Conservation (phyloP, 2,329 filamentous ascomycete genomes). For the Diaporthe sp. region DNA sequence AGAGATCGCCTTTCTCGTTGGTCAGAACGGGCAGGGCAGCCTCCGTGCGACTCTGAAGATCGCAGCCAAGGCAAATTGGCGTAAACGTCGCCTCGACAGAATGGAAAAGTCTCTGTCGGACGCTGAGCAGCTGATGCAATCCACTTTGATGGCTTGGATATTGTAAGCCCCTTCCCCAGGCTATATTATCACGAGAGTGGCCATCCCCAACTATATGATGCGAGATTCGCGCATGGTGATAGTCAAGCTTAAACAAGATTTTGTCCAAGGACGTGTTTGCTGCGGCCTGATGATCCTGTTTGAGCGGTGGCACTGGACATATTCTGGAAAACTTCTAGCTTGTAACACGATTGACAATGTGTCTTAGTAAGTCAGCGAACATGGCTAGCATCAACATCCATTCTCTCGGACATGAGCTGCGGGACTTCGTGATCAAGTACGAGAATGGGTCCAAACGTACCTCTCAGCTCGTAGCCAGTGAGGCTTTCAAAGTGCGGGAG, state of each 20-base stretch:
- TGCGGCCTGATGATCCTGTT: background rate
- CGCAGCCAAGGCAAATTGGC: background rate
- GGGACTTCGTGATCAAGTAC: background rate
- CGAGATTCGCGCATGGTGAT: background rate
- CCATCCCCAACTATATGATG: too few species aligned
- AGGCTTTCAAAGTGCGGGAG: background rate
- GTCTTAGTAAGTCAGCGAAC: background rate
- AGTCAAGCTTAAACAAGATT: background rate
- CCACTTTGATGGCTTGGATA: background rate
- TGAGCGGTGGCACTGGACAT: background rate
- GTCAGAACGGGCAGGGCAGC: background rate
- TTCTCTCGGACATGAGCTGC: background rate
- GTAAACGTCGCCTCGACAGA: background rate
- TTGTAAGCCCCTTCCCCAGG: background rate
- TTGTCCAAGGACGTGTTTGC: background rate
- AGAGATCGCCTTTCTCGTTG: background rate
- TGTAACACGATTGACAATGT: background rate
- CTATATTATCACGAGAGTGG: rapidly evolving
- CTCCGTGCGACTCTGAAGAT: background rate
- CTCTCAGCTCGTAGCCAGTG: background rate
- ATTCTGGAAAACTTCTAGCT: background rate
- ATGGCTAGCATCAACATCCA: background rate
- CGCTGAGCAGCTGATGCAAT: constrained; percentile 1
- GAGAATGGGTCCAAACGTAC: rapidly evolving
- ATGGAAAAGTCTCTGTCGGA: background rate